Conservation (phyloP, 2,329 filamentous ascomycete species). For the Cercospora zeina region DNA sequence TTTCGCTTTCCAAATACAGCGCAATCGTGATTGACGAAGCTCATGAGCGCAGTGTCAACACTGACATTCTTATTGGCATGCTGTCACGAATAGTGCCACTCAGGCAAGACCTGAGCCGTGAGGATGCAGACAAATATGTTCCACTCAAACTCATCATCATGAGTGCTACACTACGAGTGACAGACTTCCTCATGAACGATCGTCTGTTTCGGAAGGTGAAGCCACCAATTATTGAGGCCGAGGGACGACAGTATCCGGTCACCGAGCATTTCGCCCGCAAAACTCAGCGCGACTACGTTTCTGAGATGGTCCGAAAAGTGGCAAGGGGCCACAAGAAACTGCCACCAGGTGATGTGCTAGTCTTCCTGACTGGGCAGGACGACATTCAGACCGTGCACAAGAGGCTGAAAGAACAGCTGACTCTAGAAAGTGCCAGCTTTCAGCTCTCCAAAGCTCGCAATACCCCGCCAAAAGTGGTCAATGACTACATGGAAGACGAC, state of each 20-base stretch:
- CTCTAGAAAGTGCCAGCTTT: conserved; percentile 46
- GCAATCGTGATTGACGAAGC: conserved; percentile 94
- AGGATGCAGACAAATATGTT: conserved; percentile 66
- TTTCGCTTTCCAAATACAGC: conserved; percentile 85
- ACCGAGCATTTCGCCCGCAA: conserved; percentile 83
- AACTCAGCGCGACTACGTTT: conserved; percentile 83
- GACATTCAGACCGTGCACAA: conserved; percentile 87
- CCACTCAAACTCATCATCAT: conserved; percentile 95
- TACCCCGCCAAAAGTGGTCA: conserved; percentile 15
- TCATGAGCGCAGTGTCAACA: conserved; percentile 95
- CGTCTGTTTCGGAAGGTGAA: conserved; percentile 66
- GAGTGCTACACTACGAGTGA: conserved; percentile 90
- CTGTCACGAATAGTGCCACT: conserved; percentile 88
- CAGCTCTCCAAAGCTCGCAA: conserved; percentile 17
- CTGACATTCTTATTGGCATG: conserved; percentile 97
- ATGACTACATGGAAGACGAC: conserved; percentile 38
- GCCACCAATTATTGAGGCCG: conserved; percentile 83
- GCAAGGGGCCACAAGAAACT: conserved; percentile 84
- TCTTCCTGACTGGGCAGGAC: conserved; percentile 90
- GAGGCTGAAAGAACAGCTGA: conserved; percentile 69
- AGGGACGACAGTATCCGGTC: conserved; percentile 88
- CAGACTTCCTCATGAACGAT: conserved; percentile 83
- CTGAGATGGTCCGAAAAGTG: conserved; percentile 86
- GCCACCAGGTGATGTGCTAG: conserved; percentile 84
- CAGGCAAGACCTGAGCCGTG: conserved; percentile 69